Percentiles rank a stretch among this genome's conserved stretches.
phyloP scores from a whole-genome alignment of 1,284 basidiomycete genomes.

The Leccinum huronense region DNA sequence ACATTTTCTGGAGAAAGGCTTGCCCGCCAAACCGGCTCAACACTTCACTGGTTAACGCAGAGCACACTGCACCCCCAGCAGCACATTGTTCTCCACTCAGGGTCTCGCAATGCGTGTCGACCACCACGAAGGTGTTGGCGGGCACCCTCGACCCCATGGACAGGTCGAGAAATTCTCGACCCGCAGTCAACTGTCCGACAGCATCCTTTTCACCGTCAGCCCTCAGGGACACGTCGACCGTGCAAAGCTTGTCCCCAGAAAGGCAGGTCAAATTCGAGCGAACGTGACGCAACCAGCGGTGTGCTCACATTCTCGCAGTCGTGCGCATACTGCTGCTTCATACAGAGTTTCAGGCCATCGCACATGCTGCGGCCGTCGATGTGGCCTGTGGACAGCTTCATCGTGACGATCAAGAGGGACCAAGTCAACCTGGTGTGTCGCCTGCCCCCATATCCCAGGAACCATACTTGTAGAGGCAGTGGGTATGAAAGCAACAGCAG shows the following conservation, averaged over 20 bases:
- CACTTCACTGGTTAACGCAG: background rate
- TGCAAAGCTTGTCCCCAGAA: too few relatives aligned
- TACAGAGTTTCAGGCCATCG: too few relatives aligned
- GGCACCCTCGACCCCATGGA: background rate
- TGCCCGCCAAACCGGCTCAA: background rate
- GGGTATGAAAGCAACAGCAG: too few relatives aligned
- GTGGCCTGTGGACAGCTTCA: too few relatives aligned
- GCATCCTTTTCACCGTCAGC: background rate
- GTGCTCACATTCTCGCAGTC: too few relatives aligned
- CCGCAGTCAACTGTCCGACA: background rate
- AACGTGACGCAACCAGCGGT: too few relatives aligned
- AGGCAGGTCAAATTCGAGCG: too few relatives aligned
- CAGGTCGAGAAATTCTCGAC: background rate
- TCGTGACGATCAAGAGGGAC: background rate
- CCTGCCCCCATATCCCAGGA: background rate
- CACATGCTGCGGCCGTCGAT: too few relatives aligned
- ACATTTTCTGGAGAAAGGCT: background rate
- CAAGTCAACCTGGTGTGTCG: background rate
- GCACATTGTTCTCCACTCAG: background rate
- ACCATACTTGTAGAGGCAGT: background rate
- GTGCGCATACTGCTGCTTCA: too few relatives aligned
- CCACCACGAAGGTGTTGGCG: background rate
- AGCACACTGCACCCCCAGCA: background rate
- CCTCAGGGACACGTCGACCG: background rate
- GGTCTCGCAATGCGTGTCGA: background rate